Percentiles rank a stretch among this genome's conserved stretches.
These are phyloP conservation scores for Fusarium annulatum DNA, from an alignment of 2,329 filamentous ascomycete species.

Conservation along the genomic window DNA sequence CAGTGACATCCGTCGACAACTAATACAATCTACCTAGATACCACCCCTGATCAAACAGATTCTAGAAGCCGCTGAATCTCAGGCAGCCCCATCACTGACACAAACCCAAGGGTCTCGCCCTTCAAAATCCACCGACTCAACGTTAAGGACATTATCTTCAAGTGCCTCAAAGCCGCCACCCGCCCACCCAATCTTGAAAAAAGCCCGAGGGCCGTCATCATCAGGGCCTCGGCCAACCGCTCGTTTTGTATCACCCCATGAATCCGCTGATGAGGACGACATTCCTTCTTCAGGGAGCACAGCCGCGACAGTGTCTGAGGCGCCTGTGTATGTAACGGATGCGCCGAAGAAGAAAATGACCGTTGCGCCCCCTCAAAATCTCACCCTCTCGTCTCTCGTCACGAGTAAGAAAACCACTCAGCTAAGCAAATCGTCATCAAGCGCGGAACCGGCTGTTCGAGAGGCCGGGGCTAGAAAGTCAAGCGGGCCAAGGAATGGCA, in stretches of 20 bases:
- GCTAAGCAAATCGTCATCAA: constrained; percentile 52
- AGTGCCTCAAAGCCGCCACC: constrained; percentile 58
- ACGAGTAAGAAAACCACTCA: constrained; percentile 60
- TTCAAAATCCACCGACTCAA: constrained; percentile 38
- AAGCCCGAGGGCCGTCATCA: constrained; percentile 64
- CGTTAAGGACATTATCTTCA: constrained; percentile 51
- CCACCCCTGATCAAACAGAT: constrained; percentile 46
- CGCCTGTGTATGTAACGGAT: constrained; percentile 42
- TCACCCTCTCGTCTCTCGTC: constrained; percentile 57
- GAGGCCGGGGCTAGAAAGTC: constrained; percentile 44
- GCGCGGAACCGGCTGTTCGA: constrained; percentile 48
- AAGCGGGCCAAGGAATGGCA: constrained; percentile 38
- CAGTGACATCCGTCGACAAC: constrained; percentile 12
- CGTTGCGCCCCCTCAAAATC: constrained; percentile 49
- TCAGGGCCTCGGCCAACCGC: constrained; percentile 68
- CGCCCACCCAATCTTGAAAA: constrained; percentile 69
- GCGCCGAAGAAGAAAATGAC: constrained; percentile 46
- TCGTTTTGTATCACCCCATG: constrained; percentile 67
- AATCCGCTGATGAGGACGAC: constrained; percentile 58
- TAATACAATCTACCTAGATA: constrained; percentile 39
- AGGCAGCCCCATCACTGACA: constrained; percentile 21
- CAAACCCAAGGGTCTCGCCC: constrained; percentile 27
- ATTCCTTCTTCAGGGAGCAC: constrained; percentile 57
- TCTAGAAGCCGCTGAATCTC: constrained; percentile 40
- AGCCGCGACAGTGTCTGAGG: constrained; percentile 47